These are phyloP conservation scores for Luvunga scandens DNA, from an alignment of 345 rosid species.

Conservation along the genomic window DNA sequence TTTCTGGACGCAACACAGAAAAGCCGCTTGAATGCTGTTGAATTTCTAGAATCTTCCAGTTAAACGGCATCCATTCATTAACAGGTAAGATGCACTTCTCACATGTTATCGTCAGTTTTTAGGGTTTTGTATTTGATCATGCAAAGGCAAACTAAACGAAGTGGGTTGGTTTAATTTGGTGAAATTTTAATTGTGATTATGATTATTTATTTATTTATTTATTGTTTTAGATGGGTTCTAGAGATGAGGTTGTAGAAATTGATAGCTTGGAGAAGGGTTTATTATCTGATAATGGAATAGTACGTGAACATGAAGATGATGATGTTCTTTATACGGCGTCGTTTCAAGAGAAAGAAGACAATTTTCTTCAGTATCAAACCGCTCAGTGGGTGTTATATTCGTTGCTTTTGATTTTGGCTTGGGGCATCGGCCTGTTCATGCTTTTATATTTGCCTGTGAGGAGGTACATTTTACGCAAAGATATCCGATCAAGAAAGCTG, in stretches of 20 bases:
- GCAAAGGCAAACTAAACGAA: too few species aligned
- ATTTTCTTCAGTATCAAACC: constrained; percentile 51
- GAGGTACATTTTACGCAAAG: constrained; percentile 52
- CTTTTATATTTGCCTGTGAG: constrained; percentile 57
- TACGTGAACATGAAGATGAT: constrained; percentile 28
- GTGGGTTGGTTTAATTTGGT: neutral
- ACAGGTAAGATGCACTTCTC: neutral
- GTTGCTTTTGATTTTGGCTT: constrained; percentile 51
- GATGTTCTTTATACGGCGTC: constrained; percentile 55
- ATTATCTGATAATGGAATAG: constrained; percentile 21
- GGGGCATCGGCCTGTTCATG: constrained; percentile 72
- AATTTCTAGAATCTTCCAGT: neutral
- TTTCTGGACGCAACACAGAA: neutral
- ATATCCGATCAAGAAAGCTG: constrained; percentile 60
- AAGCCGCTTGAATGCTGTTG: neutral
- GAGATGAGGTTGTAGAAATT: constrained; percentile 49
- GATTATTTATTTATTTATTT: too few species aligned
- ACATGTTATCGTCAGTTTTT: neutral
- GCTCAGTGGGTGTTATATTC: constrained; percentile 60
- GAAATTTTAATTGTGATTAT: neutral
- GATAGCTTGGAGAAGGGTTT: constrained; percentile 58
- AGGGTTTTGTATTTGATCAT: neutral
- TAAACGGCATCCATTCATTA: neutral
- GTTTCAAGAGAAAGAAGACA: constrained; percentile 52
- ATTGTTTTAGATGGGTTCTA: constrained; percentile 40